Evolutionary conservation across 441 rosid species (phyloP).

Genomic region (Rhodomyrtus psidioides): DNA sequence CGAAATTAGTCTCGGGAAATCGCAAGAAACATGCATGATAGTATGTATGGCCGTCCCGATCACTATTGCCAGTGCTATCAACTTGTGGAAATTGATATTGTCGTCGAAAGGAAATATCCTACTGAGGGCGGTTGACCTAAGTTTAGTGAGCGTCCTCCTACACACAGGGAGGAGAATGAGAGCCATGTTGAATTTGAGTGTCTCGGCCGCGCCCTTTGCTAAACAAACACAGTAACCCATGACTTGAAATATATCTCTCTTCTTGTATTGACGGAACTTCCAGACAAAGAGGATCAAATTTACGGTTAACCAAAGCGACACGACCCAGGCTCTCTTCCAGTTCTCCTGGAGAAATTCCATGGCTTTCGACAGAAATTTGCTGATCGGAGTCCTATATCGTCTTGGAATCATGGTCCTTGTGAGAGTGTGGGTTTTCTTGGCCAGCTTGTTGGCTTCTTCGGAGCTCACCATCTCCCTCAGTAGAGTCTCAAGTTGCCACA

Average conservation of each 20-base stretch:
- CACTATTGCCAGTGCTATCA: conserved; percentile 46
- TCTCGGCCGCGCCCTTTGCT: conserved; percentile 82
- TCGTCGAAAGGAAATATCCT: conserved; percentile 73
- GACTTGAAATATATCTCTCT: conserved; percentile 36
- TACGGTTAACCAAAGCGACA: conserved; percentile 29
- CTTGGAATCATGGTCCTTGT: conserved; percentile 77
- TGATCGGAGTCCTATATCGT: conserved; percentile 52
- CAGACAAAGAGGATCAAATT: conserved; percentile 42
- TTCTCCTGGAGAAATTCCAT: conserved; percentile 44
- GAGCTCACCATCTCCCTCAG: conserved; percentile 64
- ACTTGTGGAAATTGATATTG: conserved; percentile 75
- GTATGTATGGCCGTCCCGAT: conserved; percentile 40
- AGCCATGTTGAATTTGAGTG: conserved; percentile 81
- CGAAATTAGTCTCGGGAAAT: conserved; percentile 40
- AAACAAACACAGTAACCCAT: conserved; percentile 69
- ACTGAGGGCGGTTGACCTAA: conserved; percentile 55
- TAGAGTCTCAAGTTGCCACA: conserved; percentile 82
- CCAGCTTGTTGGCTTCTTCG: conserved; percentile 21
- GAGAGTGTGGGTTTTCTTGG: conserved; percentile 27
- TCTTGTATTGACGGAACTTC: conserved; percentile 34
- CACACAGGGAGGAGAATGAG: conserved; percentile 76
- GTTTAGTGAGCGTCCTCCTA: conserved; percentile 59
- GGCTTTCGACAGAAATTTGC: conserved; percentile 31
- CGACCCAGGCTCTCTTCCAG: conserved; percentile 60
- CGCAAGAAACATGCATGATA: conserved; percentile 51